Evolutionary conservation across 495 filamentous ascomycete species (phyloP).

Genomic region (Aspergillus asperescens): DNA sequence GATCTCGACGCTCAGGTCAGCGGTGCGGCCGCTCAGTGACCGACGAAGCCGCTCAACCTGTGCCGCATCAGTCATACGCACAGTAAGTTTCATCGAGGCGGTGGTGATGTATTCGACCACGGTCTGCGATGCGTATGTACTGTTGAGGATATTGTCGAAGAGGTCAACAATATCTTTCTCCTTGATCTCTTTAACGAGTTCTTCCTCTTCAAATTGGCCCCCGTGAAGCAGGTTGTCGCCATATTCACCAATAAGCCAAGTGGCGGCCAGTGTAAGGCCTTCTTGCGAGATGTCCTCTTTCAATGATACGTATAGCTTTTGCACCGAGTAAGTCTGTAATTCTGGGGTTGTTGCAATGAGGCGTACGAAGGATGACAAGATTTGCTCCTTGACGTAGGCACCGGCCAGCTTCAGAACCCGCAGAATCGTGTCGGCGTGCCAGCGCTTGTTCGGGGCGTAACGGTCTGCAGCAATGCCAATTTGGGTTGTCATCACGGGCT

Average conservation of each 20-base stretch:
- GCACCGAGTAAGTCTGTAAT: conserved; percentile 90
- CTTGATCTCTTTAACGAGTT: conserved; percentile 81
- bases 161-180: conserved; percentile 88
- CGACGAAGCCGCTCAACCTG: conserved; percentile 82
- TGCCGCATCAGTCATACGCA: conserved; percentile 71
- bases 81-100: conserved; percentile 90
- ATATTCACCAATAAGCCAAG: conserved; percentile 99
- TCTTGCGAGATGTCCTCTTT: conserved; percentile 98
- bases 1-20: conserved; percentile 86
- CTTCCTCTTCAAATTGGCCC: conserved; percentile 92
- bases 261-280: conserved; percentile 82
- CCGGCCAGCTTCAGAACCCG: conserved; percentile 91
- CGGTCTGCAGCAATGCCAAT: conserved; percentile 96
- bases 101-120: conserved; percentile 95
- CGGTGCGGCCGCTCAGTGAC: conserved; percentile 66
- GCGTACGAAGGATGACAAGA: conserved; percentile 91
- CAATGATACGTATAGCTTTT: conserved; percentile 83
- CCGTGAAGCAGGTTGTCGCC: conserved; percentile 82
- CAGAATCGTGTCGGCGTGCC: conserved; percentile 97
- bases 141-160: conserved; percentile 85
- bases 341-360: conserved; percentile 93
- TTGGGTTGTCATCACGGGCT: conserved; percentile 92
- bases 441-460: conserved; percentile 92
- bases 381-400: conserved; percentile 96
- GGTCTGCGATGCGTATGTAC: conserved; percentile 82